Evolutionary conservation across 108 stramenopile genomes (phyloP).

Genomic region (Nannochloropsis salina): DNA sequence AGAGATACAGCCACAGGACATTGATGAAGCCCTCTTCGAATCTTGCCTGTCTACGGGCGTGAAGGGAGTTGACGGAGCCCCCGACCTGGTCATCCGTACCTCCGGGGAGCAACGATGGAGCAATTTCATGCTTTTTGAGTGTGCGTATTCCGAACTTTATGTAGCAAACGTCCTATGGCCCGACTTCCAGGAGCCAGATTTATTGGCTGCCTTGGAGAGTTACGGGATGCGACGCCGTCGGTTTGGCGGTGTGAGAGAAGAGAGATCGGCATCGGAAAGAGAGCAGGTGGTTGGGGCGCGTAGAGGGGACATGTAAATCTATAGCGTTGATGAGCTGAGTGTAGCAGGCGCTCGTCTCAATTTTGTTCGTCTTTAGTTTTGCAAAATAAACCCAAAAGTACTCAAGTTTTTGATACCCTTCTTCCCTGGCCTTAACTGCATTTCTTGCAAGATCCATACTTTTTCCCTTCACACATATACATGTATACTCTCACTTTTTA

Average conservation of each 20-base stretch:
- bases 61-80: constrained; percentile 47
- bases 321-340: no score
- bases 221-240: not conserved
- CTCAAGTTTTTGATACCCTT: no score
- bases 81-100: constrained; percentile 73
- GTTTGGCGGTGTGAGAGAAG: not conserved
- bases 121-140: constrained; percentile 79
- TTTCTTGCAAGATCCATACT: no score
- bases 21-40: constrained; percentile 37
- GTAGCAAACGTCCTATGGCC: constrained; percentile 66
- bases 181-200: constrained; percentile 61
- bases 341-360: no score
- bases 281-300: no score
- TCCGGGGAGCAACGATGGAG: constrained; percentile 75
- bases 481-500: no score
- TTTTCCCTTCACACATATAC: no score
- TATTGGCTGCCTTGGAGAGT: constrained; percentile 52
- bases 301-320: no score
- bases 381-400: no score
- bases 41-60: constrained; percentile 30
- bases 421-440: no score
- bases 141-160: constrained; percentile 71
- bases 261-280: not conserved
- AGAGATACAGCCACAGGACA: constrained; percentile 36
- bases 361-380: no score